These are phyloP conservation scores for Fomitopsis palustris DNA, from an alignment of 1,284 basidiomycete genomes.

Conservation along the genomic window DNA sequence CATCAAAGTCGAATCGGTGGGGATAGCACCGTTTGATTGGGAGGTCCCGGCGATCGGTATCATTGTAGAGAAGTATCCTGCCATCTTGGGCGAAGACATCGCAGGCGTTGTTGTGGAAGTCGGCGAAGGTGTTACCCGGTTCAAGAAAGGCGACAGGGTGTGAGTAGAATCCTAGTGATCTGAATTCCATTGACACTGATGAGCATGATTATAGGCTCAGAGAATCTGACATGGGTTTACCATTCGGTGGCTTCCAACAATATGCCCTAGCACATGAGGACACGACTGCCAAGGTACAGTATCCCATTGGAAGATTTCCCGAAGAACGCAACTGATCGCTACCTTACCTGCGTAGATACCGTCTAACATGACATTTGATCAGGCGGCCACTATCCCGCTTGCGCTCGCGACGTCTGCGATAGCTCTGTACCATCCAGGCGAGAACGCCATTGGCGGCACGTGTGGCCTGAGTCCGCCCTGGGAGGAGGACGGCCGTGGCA, in stretches of 20 bases:
- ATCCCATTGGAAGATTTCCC: conserved; percentile 1
- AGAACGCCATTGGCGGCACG: not conserved
- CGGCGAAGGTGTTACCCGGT: conserved; percentile 9
- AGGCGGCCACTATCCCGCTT: conserved; percentile 16
- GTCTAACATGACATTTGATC: conserved; percentile 15
- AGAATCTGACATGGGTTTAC: too few relatives aligned
- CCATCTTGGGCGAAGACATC: conserved; percentile 9
- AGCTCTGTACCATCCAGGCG: conserved; percentile 6
- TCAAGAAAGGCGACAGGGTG: conserved; percentile 12
- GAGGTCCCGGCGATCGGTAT: conserved; percentile 21
- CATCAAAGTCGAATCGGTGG: conserved; percentile 37
- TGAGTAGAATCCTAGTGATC: not conserved
- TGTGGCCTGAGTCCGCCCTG: conserved; percentile 17
- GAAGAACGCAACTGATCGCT: too few relatives aligned
- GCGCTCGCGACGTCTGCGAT: conserved; percentile 16
- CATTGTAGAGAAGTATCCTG: not conserved
- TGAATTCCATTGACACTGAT: too few relatives aligned
- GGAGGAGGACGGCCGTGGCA: conserved; percentile 23
- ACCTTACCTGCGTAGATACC: not conserved
- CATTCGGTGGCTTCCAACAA: conserved; percentile 3
- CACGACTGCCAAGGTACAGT: conserved; percentile 3
- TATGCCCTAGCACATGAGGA: conserved; percentile 1
- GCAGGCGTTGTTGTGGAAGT: conserved; percentile 14
- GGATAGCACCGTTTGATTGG: conserved; percentile 46
- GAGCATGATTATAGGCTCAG: too few relatives aligned